phyloP scores from a whole-genome alignment of 768 basidiomycete species.

The Termitomyces sp. region DNA sequence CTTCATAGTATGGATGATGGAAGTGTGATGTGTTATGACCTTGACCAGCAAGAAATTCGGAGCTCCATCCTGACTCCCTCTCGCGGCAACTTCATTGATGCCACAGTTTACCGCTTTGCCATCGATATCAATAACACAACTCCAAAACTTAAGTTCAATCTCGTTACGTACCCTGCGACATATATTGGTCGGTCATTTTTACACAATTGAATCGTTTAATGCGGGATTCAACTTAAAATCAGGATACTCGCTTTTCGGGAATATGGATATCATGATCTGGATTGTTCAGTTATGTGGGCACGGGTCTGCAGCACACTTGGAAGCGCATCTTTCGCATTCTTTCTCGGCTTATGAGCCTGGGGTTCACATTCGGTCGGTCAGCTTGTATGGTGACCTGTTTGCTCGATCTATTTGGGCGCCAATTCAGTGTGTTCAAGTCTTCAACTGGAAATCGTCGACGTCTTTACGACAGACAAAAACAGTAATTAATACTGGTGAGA shows the following conservation, averaged over 20 bases:
- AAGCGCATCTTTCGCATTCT: neutral
- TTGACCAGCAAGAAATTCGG: neutral
- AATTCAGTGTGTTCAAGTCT: neutral
- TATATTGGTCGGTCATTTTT: neutral
- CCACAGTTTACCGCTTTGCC: neutral
- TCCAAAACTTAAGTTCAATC: neutral
- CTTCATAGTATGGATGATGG: neutral
- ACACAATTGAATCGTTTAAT: neutral
- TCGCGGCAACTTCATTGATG: neutral
- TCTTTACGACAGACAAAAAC: neutral
- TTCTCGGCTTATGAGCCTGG: neutral
- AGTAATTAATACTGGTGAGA: neutral
- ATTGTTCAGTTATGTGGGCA: neutral
- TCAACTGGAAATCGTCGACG: neutral
- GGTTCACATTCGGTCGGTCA: neutral
- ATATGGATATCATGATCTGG: neutral
- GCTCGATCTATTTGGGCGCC: neutral
- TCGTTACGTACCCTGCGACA: neutral
- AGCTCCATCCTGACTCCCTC: neutral
- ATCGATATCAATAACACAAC: neutral
- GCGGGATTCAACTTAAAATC: neutral
- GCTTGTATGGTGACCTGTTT: neutral
- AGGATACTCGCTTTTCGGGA: neutral
- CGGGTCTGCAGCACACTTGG: neutral
- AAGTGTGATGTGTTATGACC: neutral